These are phyloP conservation scores for Atkinsonella hypoxylon DNA, from an alignment of 2,329 filamentous ascomycete genomes.

Conservation along the genomic window DNA sequence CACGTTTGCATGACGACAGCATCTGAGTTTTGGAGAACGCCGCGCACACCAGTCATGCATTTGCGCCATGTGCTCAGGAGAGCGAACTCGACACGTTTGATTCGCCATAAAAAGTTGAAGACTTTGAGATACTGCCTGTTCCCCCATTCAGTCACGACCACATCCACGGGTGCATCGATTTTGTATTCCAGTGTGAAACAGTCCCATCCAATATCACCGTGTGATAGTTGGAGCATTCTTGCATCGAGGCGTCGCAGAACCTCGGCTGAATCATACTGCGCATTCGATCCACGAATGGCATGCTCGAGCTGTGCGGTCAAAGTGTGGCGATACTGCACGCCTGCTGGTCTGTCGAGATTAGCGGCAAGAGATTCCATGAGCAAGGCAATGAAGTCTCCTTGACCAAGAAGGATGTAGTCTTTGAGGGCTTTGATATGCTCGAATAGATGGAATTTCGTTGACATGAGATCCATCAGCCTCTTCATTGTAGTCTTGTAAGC, in stretches of 20 bases:
- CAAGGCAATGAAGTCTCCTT: slow-evolving; percentile 93
- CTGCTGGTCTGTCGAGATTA: slow-evolving; percentile 90
- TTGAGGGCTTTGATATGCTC: slow-evolving; percentile 86
- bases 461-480: slow-evolving; percentile 85
- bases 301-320: slow-evolving; percentile 96
- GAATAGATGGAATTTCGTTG: slow-evolving; percentile 86
- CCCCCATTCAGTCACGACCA: slow-evolving; percentile 92
- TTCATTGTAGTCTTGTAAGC: slow-evolving; percentile 98
- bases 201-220: slow-evolving; percentile 97
- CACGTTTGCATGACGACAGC: slow-evolving; percentile 62
- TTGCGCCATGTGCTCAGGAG: slow-evolving; percentile 84
- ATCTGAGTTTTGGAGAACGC: slow-evolving; percentile 71
- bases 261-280: slow-evolving; percentile 87
- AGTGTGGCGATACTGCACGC: slow-evolving; percentile 91
- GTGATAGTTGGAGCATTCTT: slow-evolving; percentile 93
- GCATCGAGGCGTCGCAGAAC: slow-evolving; percentile 86
- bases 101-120: slow-evolving; percentile 97
- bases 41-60: slow-evolving; percentile 87
- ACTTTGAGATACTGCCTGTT: slow-evolving; percentile 96
- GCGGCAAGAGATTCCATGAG: slow-evolving; percentile 93
- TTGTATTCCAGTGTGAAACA: slow-evolving; percentile 99
- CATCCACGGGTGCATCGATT: slow-evolving; percentile 90
- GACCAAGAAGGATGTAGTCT: slow-evolving; percentile 85
- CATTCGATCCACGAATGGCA: slow-evolving; percentile 92
- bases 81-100: slow-evolving; percentile 95